These are phyloP conservation scores for Ramaria sp. DNA, from an alignment of 768 basidiomycete species.

Conservation along the genomic window DNA sequence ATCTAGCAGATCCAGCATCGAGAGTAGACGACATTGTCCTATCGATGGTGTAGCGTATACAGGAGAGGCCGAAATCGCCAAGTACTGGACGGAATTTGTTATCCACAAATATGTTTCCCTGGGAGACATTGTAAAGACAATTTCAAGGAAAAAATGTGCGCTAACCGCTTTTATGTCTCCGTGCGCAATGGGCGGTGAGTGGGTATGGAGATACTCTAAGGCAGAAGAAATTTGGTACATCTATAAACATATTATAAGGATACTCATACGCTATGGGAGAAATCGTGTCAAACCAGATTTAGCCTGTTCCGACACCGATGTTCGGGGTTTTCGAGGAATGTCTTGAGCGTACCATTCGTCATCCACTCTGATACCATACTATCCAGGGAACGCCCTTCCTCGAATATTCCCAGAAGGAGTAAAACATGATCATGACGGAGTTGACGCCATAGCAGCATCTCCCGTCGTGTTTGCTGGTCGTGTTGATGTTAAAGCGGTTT, in stretches of 20 bases:
- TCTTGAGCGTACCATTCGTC: neutral
- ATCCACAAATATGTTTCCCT: neutral
- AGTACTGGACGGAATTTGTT: neutral
- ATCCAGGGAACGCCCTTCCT: neutral
- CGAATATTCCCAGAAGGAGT: neutral
- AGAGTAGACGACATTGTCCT: neutral
- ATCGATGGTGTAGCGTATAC: neutral
- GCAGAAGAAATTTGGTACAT: neutral
- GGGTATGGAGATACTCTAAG: neutral
- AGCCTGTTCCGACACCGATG: neutral
- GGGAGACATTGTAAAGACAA: neutral
- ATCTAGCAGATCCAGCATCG: constrained; percentile 1
- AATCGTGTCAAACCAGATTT: neutral
- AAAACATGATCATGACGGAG: neutral
- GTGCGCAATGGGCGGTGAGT: neutral
- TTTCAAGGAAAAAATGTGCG: neutral
- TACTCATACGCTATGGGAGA: neutral
- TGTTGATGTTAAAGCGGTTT: neutral
- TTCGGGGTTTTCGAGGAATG: neutral
- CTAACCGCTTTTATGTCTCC: constrained; percentile 2
- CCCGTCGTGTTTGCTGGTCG: neutral
- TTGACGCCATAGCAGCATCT: neutral
- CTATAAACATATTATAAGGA: neutral
- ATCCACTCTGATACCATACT: constrained; percentile 2
- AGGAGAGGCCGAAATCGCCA: neutral